A percentile compares a stretch with the other conserved stretches of the same genome.
Evolutionary conservation across 768 basidiomycete genomes (phyloP).

Genomic region (Trametes elegans): DNA sequence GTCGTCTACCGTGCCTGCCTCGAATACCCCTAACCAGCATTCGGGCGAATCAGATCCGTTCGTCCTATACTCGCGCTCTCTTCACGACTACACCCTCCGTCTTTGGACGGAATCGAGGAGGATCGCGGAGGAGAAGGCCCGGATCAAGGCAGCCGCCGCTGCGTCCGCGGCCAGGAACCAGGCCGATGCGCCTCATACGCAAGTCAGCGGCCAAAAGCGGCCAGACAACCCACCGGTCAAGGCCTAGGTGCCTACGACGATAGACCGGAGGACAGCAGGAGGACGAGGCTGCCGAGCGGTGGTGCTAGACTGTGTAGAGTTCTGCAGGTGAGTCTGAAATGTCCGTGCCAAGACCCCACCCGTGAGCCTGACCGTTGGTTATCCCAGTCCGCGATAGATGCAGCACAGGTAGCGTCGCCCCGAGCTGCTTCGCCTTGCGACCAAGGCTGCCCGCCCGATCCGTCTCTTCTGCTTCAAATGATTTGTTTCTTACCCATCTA

Average conservation of each 20-base stretch:
- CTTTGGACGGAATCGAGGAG: conserved; percentile 68
- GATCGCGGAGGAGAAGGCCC: conserved; percentile 47
- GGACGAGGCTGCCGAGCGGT: background rate
- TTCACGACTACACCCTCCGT: conserved; percentile 65
- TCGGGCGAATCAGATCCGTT: conserved; percentile 30
- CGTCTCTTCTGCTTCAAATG: background rate
- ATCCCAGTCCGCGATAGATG: background rate
- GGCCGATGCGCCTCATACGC: background rate
- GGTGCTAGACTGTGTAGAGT: no score
- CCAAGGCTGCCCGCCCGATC: background rate
- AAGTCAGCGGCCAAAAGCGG: conserved; percentile 11
- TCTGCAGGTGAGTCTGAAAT: background rate
- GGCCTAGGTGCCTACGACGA: background rate
- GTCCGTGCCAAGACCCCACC: background rate
- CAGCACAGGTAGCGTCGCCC: background rate
- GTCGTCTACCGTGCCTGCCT: background rate
- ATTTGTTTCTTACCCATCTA: background rate
- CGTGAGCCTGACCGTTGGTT: background rate
- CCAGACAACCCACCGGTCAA: conserved; percentile 3
- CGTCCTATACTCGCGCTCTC: conserved; percentile 56
- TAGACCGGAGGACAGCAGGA: background rate
- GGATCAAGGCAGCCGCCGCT: conserved; percentile 17
- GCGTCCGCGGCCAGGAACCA: conserved; percentile 10
- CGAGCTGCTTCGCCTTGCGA: background rate
- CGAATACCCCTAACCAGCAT: background rate